Conservation (phyloP, 208 protist genomes). For the Trypanosoma avium region DNA sequence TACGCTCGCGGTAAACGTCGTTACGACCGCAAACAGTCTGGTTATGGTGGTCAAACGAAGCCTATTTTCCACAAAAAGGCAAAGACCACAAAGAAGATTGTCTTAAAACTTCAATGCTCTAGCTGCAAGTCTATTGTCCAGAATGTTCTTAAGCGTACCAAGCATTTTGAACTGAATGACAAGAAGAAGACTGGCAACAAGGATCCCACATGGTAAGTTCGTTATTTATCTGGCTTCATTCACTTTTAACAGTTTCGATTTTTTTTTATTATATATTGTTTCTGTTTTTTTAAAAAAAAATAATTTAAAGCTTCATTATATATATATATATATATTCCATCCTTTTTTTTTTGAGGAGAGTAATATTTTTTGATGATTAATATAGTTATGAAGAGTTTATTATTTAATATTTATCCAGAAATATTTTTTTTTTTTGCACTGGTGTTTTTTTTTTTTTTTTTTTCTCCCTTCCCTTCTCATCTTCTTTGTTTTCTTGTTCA, state of each 20-base stretch:
- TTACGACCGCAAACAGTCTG: constrained; percentile 99
- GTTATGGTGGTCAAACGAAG: constrained; percentile 99
- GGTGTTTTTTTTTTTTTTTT: constrained; percentile 18
- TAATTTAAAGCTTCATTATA: too few species aligned
- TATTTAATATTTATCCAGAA: background rate
- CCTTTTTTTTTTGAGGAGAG: too few species aligned
- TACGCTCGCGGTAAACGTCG: constrained; percentile 99
- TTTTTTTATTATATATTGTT: constrained; percentile 12
- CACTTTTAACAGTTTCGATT: constrained; percentile 23
- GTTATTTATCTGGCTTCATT: constrained; percentile 11
- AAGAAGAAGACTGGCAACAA: constrained; percentile 92
- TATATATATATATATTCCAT: too few species aligned
- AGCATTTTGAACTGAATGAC: constrained; percentile 99
- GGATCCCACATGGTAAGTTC: constrained; percentile 88
- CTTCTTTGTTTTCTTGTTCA: constrained; percentile 18
- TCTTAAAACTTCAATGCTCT: constrained; percentile 98
- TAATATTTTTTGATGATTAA: too few species aligned
- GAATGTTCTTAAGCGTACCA: constrained; percentile 96
- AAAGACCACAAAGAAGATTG: constrained; percentile 99
- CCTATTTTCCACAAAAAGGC: constrained; percentile 99
- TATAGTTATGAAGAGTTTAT: too few species aligned
- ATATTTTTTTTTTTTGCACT: background rate
- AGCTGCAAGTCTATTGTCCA: constrained; percentile 96
- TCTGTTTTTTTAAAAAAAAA: constrained; percentile 21
- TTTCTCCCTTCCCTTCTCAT: constrained; percentile 13